Evolutionary conservation across 2,329 filamentous ascomycete genomes (phyloP).

Genomic region (Trichoderma breve): DNA sequence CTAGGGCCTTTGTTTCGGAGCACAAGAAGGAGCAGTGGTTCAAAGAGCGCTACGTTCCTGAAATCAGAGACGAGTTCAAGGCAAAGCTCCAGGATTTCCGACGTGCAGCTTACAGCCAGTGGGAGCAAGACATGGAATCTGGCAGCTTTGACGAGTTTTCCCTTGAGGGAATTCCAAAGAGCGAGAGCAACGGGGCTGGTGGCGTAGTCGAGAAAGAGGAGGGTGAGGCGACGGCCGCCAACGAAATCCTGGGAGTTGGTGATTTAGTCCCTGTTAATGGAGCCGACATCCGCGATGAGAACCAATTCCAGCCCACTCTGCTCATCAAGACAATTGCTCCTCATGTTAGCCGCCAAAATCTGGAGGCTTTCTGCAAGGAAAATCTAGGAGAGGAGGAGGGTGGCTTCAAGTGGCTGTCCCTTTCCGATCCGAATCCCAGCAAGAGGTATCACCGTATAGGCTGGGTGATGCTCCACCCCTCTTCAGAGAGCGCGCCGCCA

Average conservation of each 20-base stretch:
- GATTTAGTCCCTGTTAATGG: slow-evolving; percentile 82
- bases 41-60: slow-evolving; percentile 86
- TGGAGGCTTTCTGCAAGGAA: slow-evolving; percentile 93
- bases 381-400: slow-evolving; percentile 87
- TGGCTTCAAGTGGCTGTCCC: slow-evolving; percentile 91
- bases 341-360: slow-evolving; percentile 87
- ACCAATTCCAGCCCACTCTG: slow-evolving; percentile 82
- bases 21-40: slow-evolving; percentile 99
- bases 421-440: slow-evolving; percentile 94
- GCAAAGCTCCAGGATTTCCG: slow-evolving; percentile 77
- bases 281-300: slow-evolving; percentile 86
- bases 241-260: slow-evolving; percentile 88
- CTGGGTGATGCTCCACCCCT: slow-evolving; percentile 93
- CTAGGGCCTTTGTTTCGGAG: slow-evolving; percentile 81
- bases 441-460: slow-evolving; percentile 98
- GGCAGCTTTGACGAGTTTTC: slow-evolving; percentile 94
- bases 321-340: slow-evolving; percentile 98
- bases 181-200: slow-evolving; percentile 81
- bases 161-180: slow-evolving; percentile 89
- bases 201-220: slow-evolving; percentile 91
- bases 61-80: slow-evolving; percentile 73
- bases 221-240: slow-evolving; percentile 85
- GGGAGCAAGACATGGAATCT: slow-evolving; percentile 81
- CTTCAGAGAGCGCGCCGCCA: slow-evolving; percentile 62
- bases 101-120: slow-evolving; percentile 74